Conservation (phyloP, 2,329 filamentous ascomycete species). For the Daldinia eschscholtzii region DNA sequence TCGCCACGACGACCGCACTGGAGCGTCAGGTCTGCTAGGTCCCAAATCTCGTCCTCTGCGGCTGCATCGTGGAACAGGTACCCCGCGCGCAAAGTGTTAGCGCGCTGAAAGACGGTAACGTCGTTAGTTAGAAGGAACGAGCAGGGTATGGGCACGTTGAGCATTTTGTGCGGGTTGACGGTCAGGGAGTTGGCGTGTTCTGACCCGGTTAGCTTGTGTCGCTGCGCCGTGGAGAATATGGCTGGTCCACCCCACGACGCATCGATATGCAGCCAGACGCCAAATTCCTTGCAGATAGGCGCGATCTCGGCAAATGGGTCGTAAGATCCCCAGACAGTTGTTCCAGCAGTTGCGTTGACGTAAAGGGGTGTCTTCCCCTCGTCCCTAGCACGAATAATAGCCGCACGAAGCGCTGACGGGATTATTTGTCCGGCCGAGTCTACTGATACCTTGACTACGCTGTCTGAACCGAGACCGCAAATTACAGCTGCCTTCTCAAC, state of each 20-base stretch:
- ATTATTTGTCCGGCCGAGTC: conserved; percentile 80
- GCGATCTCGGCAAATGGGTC: conserved; percentile 82
- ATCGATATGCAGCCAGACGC: conserved; percentile 93
- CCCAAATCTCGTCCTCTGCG: conserved; percentile 71
- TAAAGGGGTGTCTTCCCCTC: conserved; percentile 88
- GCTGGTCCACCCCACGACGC: conserved; percentile 90
- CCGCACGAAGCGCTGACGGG: conserved; percentile 71
- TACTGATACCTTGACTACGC: conserved; percentile 80
- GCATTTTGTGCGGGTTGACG: conserved; percentile 97
- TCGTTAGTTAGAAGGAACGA: conserved; percentile 88
- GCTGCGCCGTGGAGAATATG: conserved; percentile 76
- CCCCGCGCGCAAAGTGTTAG: conserved; percentile 87
- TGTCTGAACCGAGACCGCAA: conserved; percentile 81
- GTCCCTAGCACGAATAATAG: conserved; percentile 71
- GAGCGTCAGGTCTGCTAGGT: conserved; percentile 90
- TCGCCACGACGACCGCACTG: conserved; percentile 93
- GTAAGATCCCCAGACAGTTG: conserved; percentile 90
- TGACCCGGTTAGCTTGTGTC: conserved; percentile 74
- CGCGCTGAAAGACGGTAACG: conserved; percentile 79
- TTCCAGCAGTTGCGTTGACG: conserved; percentile 95
- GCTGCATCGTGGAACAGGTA: conserved; percentile 80
- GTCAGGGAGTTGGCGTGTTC: conserved; percentile 85
- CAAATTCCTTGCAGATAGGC: conserved; percentile 75
- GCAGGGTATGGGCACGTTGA: conserved; percentile 90
- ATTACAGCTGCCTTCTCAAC: conserved; percentile 95